Evolutionary conservation across 257 asterid genomes (phyloP).

Genomic region (Fraxinus americana): DNA sequence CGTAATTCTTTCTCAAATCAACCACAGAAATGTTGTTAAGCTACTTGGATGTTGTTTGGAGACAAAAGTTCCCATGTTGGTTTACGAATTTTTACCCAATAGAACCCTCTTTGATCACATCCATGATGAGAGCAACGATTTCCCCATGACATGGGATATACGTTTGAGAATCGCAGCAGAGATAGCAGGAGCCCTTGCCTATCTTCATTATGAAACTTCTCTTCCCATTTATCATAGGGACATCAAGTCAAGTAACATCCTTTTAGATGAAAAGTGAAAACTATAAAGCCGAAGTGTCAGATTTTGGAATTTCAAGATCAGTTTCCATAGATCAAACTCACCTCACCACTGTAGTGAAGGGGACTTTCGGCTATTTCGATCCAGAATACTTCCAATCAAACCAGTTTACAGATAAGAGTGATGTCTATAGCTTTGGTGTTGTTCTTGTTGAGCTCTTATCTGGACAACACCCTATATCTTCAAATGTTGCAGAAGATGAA

Average conservation of each 20-base stretch:
- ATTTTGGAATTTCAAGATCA: slow-evolving; percentile 41
- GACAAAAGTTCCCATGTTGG: slow-evolving; percentile 35
- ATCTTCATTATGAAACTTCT: slow-evolving; percentile 37
- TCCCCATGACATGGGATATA: slow-evolving; percentile 37
- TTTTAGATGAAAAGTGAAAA: slow-evolving; percentile 47
- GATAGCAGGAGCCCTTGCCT: slow-evolving; percentile 38
- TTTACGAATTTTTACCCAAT: slow-evolving; percentile 38
- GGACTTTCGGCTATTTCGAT: slow-evolving; percentile 43
- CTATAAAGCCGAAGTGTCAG: slow-evolving; percentile 40
- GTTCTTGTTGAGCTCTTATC: slow-evolving; percentile 43
- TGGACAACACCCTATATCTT: slow-evolving; percentile 27
- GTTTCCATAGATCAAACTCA: slow-evolving; percentile 36
- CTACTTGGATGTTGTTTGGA: slow-evolving; percentile 44
- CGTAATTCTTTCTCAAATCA: slow-evolving; percentile 32
- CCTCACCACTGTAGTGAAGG: slow-evolving; percentile 34
- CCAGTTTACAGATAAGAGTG: slow-evolving; percentile 42
- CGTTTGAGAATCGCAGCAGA: slow-evolving; percentile 41
- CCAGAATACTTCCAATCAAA: slow-evolving; percentile 32
- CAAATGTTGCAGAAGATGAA: slow-evolving; percentile 19
- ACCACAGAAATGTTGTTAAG: slow-evolving; percentile 38
- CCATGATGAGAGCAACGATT: slow-evolving; percentile 26
- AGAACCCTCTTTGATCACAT: slow-evolving; percentile 37
- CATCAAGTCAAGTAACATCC: slow-evolving; percentile 41
- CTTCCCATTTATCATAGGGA: slow-evolving; percentile 43
- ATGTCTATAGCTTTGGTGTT: slow-evolving; percentile 43